phyloP scores from a whole-genome alignment of 176 grass and related monocot species.

The Oryza brachyantha region DNA sequence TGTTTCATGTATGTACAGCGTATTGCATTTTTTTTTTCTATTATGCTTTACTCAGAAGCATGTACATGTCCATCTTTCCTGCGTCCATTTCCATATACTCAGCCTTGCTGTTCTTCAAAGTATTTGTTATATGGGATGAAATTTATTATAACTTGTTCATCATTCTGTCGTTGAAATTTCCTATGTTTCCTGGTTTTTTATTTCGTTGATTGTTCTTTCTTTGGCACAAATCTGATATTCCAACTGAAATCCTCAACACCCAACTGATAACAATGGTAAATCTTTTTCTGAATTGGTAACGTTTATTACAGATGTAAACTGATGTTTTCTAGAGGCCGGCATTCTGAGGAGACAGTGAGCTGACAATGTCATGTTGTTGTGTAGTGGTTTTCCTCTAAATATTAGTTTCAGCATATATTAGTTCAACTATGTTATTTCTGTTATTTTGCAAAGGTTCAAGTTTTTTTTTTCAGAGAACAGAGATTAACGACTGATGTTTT shows the following conservation, averaged over 20 bases:
- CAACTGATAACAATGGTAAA: neutral
- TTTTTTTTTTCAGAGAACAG: too few species aligned
- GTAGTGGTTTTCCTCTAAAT: neutral
- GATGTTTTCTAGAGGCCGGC: neutral
- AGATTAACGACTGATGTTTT: too few species aligned
- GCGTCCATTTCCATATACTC: too few species aligned
- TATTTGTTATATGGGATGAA: too few species aligned
- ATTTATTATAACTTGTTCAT: conserved; percentile 6
- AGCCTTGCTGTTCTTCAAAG: too few species aligned
- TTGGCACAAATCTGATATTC: neutral
- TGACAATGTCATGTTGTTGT: conserved; percentile 28
- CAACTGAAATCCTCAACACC: neutral
- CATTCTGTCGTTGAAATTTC: neutral
- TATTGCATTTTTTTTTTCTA: too few species aligned
- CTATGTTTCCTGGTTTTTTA: neutral
- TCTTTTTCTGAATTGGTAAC: neutral
- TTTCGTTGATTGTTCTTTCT: neutral
- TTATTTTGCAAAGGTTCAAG: too few species aligned
- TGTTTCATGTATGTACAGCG: too few species aligned
- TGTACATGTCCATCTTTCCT: too few species aligned
- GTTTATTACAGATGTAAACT: neutral
- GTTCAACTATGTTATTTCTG: too few species aligned
- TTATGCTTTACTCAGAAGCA: too few species aligned
- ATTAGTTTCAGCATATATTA: conserved; percentile 11
- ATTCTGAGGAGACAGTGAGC: neutral